Base-by-base conservation (phyloP, 2,329 filamentous ascomycete species). In the Cladosporium sp. region DNA sequence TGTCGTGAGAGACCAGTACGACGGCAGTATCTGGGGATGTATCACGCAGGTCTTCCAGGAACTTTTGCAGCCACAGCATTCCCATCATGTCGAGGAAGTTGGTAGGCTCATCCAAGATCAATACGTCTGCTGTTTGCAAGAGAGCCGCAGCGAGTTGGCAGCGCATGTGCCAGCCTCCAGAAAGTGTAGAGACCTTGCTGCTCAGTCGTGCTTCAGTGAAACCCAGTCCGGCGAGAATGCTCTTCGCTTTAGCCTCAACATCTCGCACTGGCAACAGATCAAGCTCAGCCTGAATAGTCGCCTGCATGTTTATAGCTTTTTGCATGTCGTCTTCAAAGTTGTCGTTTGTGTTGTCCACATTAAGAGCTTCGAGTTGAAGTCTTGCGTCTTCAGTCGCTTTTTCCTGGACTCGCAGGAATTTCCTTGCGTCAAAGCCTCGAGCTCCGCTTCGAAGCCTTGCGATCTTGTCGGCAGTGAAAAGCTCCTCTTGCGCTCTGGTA, bases 101-200 rank as follows among this genome's bases (percentile, higher is more conserved):
- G 29, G 88, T 94, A 0, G 89, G 89, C 63, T 94, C 88, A 64
- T 94, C 88, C 2, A 94, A 79, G 43, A 94, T 83, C 51, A 94
- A 74, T 2, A 94, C 80, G 57, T 94, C 88, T 0, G 83, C 80
- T 7, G 84, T 79, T 54, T 90, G 84, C 1, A 88, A 78, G 3
- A 94, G 73, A 0, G 82, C 80, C 3, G 67, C 69, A 2, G 72
- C 72, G 9, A 75, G 64, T 38, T 66, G 65, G 41, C 69, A 72
- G 11, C 72, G 61, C 19, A 71, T 74, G 42, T 59, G 62, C 72
- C 72, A 75, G 1, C 72, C 89, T 6, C 89, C 88, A 0, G 88
- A 93, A 2, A 94, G 72, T 30, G 80, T 81, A 1, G 74, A 72
- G 11, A 87, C 75, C 6, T 80, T 75, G 53, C 78, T 80, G 12